Conservation (phyloP, 495 filamentous ascomycete genomes). For the Penicillium crystallinum region DNA sequence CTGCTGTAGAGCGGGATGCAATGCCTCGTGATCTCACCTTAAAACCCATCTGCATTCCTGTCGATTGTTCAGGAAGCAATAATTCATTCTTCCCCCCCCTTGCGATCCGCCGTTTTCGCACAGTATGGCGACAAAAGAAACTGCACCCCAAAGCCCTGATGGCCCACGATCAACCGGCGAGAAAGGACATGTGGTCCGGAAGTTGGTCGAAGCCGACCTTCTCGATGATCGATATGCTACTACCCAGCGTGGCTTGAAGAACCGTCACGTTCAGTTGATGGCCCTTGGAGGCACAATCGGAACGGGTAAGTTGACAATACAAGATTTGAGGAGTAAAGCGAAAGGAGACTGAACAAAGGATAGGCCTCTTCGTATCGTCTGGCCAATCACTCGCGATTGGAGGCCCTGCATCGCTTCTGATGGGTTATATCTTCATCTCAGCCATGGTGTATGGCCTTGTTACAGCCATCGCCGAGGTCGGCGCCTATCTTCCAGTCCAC, state of each 20-base stretch:
- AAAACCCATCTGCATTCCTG: background rate
- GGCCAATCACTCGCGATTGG: slow-evolving; percentile 55
- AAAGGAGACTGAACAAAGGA: background rate
- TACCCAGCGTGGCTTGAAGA: slow-evolving; percentile 43
- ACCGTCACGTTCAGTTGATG: slow-evolving; percentile 61
- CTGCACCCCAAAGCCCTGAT: background rate
- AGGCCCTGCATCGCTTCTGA: slow-evolving; percentile 59
- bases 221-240: slow-evolving; percentile 37
- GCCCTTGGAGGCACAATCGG: slow-evolving; percentile 67
- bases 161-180: slow-evolving; percentile 8
- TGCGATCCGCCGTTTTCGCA: too few relatives aligned
- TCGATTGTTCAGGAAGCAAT: background rate
- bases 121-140: slow-evolving; percentile 7
- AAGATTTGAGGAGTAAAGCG: background rate
- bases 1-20: too few relatives aligned
- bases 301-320: slow-evolving; percentile 36
- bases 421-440: slow-evolving; percentile 59
- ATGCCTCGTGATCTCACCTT: background rate
- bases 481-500: slow-evolving; percentile 56
- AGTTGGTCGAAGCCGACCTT: slow-evolving; percentile 32
- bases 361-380: slow-evolving; percentile 45
- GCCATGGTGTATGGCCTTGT: slow-evolving; percentile 56
- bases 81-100: background rate
- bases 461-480: slow-evolving; percentile 60
- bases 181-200: slow-evolving; percentile 16